Conservation (phyloP, 179 eudicot species). For the Drosera spatulata region DNA sequence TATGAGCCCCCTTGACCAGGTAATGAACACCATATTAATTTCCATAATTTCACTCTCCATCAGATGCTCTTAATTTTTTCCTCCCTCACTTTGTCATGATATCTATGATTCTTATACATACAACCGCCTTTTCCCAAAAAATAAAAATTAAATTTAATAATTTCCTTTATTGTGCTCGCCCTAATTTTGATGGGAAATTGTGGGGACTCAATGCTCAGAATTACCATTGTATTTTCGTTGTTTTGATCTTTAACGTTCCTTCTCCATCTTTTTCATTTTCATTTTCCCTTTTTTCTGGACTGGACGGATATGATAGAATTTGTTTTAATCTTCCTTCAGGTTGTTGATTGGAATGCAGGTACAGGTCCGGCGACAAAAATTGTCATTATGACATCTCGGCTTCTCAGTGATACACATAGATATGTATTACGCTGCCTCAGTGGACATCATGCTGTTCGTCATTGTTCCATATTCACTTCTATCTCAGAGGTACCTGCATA, state of each 20-base stretch:
- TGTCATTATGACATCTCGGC: conserved; percentile 68
- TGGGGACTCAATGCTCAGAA: no score
- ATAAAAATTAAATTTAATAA: no score
- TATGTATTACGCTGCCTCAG: conserved; percentile 75
- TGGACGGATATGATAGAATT: neutral
- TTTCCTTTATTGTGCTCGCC: neutral
- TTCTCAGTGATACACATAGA: conserved; percentile 88
- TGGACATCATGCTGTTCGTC: conserved; percentile 42
- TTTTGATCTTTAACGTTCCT: no score
- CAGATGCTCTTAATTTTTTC: neutral
- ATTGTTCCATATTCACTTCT: conserved; percentile 65
- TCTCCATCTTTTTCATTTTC: neutral
- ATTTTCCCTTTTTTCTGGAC: neutral
- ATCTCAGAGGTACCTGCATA: conserved; percentile 71
- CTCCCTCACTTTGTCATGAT: neutral
- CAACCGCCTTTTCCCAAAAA: neutral
- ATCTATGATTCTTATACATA: neutral
- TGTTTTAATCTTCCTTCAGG: conserved; percentile 29
- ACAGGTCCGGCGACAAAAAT: conserved; percentile 43
- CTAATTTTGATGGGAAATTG: no score
- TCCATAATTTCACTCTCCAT: neutral
- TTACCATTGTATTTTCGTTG: no score
- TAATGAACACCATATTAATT: conserved; percentile 3
- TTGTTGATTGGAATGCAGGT: conserved; percentile 48
- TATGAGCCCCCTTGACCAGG: conserved; percentile 69